Evolutionary conservation across 2,329 filamentous ascomycete genomes (phyloP).

Genomic region (Achaetomium macrosporum): DNA sequence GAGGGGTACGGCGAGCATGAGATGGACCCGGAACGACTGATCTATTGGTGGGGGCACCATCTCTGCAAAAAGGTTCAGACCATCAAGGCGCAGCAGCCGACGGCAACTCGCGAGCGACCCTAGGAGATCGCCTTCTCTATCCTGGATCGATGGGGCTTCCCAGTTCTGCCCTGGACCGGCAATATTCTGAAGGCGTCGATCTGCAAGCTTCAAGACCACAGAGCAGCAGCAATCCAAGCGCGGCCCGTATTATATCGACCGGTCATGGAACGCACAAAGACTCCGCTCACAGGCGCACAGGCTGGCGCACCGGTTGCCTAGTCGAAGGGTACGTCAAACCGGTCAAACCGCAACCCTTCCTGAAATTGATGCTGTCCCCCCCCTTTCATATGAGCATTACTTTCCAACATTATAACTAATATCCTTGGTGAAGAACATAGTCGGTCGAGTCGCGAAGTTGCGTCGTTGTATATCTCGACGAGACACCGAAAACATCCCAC

Average conservation of each 20-base stretch:
- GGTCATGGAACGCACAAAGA: no score
- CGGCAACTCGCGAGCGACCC: background rate
- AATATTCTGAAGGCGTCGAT: background rate
- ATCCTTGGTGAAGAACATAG: no score
- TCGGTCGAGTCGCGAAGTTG: background rate
- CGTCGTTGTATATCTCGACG: background rate
- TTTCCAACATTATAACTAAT: no score
- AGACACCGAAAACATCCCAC: background rate
- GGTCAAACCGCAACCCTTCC: no score
- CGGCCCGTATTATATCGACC: no score
- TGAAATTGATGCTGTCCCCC: no score
- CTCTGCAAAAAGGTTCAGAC: background rate
- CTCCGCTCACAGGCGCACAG: no score
- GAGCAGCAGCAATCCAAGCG: no score
- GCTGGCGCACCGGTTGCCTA: no score
- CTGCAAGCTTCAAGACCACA: background rate
- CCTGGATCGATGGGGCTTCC: background rate
- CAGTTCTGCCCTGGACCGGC: background rate
- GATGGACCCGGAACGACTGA: background rate
- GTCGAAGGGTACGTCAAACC: no score
- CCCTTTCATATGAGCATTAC: no score
- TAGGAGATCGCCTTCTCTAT: background rate
- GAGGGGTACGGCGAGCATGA: background rate
- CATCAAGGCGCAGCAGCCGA: background rate
- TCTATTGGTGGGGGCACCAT: background rate